phyloP scores from a whole-genome alignment of 108 stramenopile genomes.

The Nannochloropsis gaditana region DNA sequence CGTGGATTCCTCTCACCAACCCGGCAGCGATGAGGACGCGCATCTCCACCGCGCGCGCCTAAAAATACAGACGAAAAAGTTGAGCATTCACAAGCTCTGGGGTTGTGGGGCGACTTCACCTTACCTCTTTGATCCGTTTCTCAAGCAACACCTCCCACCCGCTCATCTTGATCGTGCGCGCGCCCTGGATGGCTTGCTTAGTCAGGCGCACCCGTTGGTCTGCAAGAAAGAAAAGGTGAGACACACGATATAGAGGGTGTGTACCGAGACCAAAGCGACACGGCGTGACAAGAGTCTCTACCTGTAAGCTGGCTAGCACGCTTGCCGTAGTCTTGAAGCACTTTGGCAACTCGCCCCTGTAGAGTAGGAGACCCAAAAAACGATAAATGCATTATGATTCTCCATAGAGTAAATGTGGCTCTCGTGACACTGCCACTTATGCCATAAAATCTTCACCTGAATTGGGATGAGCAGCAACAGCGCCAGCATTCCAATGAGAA shows the following conservation, averaged over 20 bases:
- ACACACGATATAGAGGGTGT: background rate
- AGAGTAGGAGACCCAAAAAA: background rate
- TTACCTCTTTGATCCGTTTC: conserved; percentile 29
- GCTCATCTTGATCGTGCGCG: background rate
- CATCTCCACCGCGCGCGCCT: conserved; percentile 51
- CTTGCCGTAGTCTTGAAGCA: background rate
- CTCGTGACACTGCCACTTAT: background rate
- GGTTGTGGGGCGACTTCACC: conserved; percentile 24
- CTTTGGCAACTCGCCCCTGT: background rate
- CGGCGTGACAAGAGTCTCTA: background rate
- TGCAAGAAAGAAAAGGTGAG: background rate
- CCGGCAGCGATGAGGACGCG: conserved; percentile 62
- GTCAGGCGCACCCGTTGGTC: background rate
- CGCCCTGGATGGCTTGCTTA: background rate
- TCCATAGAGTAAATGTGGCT: background rate
- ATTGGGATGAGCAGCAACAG: background rate
- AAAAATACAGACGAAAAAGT: too few relatives aligned
- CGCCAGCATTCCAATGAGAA: background rate
- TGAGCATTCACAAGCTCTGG: too few relatives aligned
- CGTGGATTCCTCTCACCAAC: conserved; percentile 65
- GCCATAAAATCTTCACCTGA: background rate
- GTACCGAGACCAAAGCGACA: background rate
- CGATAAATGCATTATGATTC: background rate
- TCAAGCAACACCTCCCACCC: conserved; percentile 23
- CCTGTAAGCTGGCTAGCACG: background rate